Conservation (phyloP, 495 filamentous ascomycete species). For the Hyaloscypha hepaticicola region DNA sequence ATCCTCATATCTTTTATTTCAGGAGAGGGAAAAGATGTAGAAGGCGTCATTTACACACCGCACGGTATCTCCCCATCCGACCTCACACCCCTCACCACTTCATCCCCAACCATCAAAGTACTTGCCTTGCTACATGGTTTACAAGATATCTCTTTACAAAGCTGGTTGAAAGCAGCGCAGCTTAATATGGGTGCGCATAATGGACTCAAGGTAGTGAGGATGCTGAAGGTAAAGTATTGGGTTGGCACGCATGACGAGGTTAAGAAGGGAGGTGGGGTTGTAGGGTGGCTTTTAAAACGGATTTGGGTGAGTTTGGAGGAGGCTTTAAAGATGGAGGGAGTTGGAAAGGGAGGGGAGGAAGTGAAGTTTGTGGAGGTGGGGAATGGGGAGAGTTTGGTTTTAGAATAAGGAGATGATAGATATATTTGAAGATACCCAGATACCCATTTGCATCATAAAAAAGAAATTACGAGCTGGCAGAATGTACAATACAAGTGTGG, state of each 20-base stretch:
- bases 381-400: constrained; percentile 41
- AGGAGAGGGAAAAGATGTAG: constrained; percentile 26
- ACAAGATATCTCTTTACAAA: constrained; percentile 47
- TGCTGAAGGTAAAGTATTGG: constrained; percentile 53
- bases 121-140: constrained; percentile 56
- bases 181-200: constrained; percentile 56
- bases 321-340: constrained; percentile 44
- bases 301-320: constrained; percentile 44
- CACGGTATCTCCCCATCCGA: constrained; percentile 48
- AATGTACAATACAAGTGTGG: too few relatives aligned
- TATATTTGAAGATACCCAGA: too few relatives aligned
- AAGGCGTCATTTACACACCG: constrained; percentile 57
- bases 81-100: constrained; percentile 35
- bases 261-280: constrained; percentile 50
- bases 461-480: too few relatives aligned
- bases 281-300: constrained; percentile 47
- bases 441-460: too few relatives aligned
- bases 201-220: constrained; percentile 47
- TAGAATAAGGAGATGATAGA: constrained; percentile 22
- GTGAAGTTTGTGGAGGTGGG: constrained; percentile 33
- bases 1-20: constrained; percentile 47
- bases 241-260: constrained; percentile 58
- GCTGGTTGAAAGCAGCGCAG: constrained; percentile 34
- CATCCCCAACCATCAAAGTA: constrained; percentile 41
- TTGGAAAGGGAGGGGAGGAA: constrained; percentile 26